phyloP scores from a whole-genome alignment of 2,329 filamentous ascomycete genomes.

The Venturiaceae sp. region DNA sequence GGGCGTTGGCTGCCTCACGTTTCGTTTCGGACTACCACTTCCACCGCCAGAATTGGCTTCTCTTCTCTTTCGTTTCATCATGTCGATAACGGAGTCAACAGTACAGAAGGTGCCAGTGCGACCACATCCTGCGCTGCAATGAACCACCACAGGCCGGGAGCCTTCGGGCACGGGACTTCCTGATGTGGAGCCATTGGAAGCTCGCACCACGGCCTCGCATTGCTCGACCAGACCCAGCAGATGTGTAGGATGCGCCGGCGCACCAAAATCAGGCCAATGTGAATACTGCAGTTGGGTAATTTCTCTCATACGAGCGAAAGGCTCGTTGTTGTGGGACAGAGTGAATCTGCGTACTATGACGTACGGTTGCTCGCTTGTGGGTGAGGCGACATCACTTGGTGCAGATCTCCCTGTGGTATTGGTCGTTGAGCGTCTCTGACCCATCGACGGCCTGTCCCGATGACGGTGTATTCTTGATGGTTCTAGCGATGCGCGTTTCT shows the following conservation, averaged over 20 bases:
- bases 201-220: constrained; percentile 60
- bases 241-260: constrained; percentile 79
- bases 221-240: constrained; percentile 84
- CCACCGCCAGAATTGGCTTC: constrained; percentile 16
- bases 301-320: constrained; percentile 80
- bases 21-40: not conserved
- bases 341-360: constrained; percentile 83
- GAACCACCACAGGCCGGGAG: constrained; percentile 71
- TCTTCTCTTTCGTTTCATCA: constrained; percentile 76
- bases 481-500: constrained; percentile 73
- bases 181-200: constrained; percentile 26
- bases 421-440: constrained; percentile 24
- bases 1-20: constrained; percentile 23
- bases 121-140: constrained; percentile 93
- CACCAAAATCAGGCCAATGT: constrained; percentile 95
- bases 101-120: constrained; percentile 95
- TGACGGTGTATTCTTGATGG: constrained; percentile 40
- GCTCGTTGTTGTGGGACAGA: constrained; percentile 63
- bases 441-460: constrained; percentile 20
- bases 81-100: constrained; percentile 90
- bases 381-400: constrained; percentile 13
- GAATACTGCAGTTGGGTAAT: constrained; percentile 92
- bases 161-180: constrained; percentile 37
- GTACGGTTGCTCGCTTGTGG: constrained; percentile 53
- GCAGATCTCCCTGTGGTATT: not conserved